Percentiles rank a stretch among this genome's conserved stretches.
Evolutionary conservation across 352 stramenopile species (phyloP).

Genomic region (Globisporangium alternatum): DNA sequence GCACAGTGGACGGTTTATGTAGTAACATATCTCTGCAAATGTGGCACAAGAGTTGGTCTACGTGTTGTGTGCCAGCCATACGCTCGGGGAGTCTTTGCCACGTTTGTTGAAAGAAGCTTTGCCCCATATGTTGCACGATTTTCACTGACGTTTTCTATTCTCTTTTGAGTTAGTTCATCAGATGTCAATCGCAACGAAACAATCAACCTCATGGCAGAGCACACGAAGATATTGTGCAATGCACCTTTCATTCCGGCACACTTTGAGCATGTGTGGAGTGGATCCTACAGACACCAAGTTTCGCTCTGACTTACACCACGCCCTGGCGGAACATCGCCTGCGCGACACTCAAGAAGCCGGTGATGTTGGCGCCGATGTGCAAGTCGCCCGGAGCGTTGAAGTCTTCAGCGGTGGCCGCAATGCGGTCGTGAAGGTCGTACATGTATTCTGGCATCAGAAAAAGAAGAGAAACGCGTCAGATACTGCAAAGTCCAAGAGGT

Average conservation of each 20-base stretch:
- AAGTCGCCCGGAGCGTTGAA: conserved; percentile 80
- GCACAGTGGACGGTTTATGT: no score
- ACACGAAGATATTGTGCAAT: conserved; percentile 1
- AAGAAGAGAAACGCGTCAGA: not conserved
- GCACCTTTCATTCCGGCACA: not conserved
- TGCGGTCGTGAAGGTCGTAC: conserved; percentile 64
- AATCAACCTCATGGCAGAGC: not conserved
- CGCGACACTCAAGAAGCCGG: conserved; percentile 96
- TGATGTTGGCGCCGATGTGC: conserved; percentile 94
- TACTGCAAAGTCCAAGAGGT: not conserved
- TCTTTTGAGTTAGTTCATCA: not conserved
- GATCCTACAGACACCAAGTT: conserved; percentile 5
- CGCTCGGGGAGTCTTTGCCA: no score
- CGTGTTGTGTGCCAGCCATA: no score
- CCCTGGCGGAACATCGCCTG: conserved; percentile 97
- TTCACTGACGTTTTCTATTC: not conserved
- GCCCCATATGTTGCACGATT: not conserved
- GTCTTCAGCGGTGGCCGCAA: conserved; percentile 64
- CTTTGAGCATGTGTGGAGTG: not conserved
- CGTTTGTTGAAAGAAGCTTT: no score
- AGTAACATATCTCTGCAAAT: no score
- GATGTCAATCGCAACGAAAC: not conserved
- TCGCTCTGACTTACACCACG: conserved; percentile 82
- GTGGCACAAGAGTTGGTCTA: no score
- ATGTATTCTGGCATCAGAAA: conserved; percentile 62